Conservation (phyloP, 257 asterid genomes). For the Phtheirospermum japonicum region DNA sequence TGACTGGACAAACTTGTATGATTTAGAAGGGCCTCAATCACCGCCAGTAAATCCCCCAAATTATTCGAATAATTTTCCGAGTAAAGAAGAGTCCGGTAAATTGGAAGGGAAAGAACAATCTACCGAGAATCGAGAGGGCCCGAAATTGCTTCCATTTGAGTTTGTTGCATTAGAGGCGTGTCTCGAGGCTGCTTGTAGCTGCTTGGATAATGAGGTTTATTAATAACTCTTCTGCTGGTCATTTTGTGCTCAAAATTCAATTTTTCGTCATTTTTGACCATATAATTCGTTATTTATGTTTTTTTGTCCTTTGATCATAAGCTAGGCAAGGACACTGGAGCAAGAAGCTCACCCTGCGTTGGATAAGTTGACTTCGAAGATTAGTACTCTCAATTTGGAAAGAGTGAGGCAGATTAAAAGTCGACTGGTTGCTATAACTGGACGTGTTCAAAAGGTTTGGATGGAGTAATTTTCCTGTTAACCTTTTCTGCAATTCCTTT, state of each 20-base stretch:
- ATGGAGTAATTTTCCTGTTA: conserved; percentile 19
- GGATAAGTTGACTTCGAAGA: conserved; percentile 86
- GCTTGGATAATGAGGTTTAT: conserved; percentile 78
- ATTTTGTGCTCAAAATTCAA: conserved; percentile 10
- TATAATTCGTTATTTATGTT: neutral
- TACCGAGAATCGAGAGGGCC: conserved; percentile 72
- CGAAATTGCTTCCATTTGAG: conserved; percentile 89
- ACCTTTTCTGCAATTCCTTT: conserved; percentile 15
- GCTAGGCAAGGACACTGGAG: conserved; percentile 88
- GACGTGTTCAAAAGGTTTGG: conserved; percentile 93
- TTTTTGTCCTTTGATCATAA: conserved; percentile 29
- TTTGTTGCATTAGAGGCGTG: conserved; percentile 96
- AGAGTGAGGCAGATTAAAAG: conserved; percentile 95
- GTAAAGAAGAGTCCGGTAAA: conserved; percentile 48
- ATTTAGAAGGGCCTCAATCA: conserved; percentile 61
- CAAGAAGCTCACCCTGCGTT: conserved; percentile 98
- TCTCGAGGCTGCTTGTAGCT: conserved; percentile 96
- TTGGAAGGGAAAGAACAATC: conserved; percentile 54
- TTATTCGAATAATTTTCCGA: conserved; percentile 48
- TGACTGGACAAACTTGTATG: conserved; percentile 82
- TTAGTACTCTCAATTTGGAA: conserved; percentile 94
- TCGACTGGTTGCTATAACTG: conserved; percentile 91
- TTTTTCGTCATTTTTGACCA: neutral
- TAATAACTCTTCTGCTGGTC: conserved; percentile 14
- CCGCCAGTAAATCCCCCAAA: conserved; percentile 47